Conservation (phyloP, 768 basidiomycete genomes). For the Pisolithus orientalis region DNA sequence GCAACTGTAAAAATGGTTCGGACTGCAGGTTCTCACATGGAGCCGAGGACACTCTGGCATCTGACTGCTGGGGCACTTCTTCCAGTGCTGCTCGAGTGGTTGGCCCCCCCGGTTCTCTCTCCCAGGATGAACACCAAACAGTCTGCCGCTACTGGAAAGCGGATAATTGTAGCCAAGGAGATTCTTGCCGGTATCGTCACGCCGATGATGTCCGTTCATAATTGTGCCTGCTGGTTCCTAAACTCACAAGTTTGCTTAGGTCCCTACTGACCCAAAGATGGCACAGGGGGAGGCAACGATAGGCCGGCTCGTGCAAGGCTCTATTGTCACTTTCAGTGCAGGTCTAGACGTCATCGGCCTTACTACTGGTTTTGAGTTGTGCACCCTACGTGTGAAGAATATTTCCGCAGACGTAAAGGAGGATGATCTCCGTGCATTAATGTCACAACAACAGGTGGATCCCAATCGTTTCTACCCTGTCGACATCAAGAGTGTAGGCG, state of each 20-base stretch:
- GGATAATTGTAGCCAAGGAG: neutral
- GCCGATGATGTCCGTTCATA: slow-evolving; percentile 9
- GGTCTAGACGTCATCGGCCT: slow-evolving; percentile 40
- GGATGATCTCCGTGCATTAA: slow-evolving; percentile 37
- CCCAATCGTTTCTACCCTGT: slow-evolving; percentile 28
- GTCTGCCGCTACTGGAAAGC: slow-evolving; percentile 1
- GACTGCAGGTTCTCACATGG: too few species aligned
- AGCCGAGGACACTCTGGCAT: too few species aligned
- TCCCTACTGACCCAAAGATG: too few species aligned
- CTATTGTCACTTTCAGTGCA: slow-evolving; percentile 43
- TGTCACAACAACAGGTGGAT: slow-evolving; percentile 38
- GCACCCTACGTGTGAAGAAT: slow-evolving; percentile 39
- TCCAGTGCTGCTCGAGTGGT: too few species aligned
- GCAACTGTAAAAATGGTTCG: too few species aligned
- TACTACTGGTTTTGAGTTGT: slow-evolving; percentile 48
- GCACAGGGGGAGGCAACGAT: too few species aligned
- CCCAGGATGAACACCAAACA: too few species aligned
- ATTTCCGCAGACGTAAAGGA: slow-evolving; percentile 37
- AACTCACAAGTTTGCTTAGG: too few species aligned
- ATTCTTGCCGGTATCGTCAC: neutral
- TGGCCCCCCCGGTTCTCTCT: too few species aligned
- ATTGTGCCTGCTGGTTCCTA: too few species aligned
- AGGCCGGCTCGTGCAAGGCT: slow-evolving; percentile 32
- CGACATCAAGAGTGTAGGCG: slow-evolving; percentile 22
- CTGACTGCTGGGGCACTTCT: too few species aligned